phyloP scores from a whole-genome alignment of 2,329 filamentous ascomycete species.

The Colletotrichum liaoningense region DNA sequence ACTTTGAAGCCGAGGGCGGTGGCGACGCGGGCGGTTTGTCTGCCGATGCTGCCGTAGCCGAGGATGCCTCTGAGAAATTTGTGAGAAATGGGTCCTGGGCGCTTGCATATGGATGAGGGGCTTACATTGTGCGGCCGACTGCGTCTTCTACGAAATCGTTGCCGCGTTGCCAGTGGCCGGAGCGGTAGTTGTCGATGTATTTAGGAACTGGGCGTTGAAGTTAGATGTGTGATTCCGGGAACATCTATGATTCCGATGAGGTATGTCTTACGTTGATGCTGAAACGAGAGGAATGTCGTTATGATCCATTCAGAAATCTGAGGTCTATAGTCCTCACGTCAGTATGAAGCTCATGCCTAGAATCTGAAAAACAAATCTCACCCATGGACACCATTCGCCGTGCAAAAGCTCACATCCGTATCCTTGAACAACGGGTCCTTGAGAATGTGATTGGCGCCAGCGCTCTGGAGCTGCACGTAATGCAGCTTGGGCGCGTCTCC shows the following conservation, averaged over 20 bases:
- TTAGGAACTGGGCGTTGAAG: slow-evolving; percentile 50
- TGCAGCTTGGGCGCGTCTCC: slow-evolving; percentile 59
- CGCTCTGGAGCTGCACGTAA: slow-evolving; percentile 65
- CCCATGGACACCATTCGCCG: slow-evolving; percentile 70
- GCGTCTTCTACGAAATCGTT: slow-evolving; percentile 52
- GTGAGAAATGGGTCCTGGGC: neutral
- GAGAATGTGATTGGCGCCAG: slow-evolving; percentile 63
- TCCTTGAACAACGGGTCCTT: slow-evolving; percentile 60
- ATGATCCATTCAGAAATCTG: slow-evolving; percentile 70
- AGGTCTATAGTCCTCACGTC: slow-evolving; percentile 48
- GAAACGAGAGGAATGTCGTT: slow-evolving; percentile 60
- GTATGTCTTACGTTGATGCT: slow-evolving; percentile 55
- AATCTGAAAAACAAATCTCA: slow-evolving; percentile 42
- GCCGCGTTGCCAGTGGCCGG: slow-evolving; percentile 55
- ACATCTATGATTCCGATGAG: neutral
- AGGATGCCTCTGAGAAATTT: slow-evolving; percentile 56
- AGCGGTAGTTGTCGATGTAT: slow-evolving; percentile 57
- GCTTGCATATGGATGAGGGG: neutral
- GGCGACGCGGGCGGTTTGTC: slow-evolving; percentile 66
- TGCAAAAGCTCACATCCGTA: slow-evolving; percentile 62
- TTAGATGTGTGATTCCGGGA: neutral
- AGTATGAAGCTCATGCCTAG: neutral
- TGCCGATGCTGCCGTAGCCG: slow-evolving; percentile 66
- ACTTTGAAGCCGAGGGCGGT: slow-evolving; percentile 77
- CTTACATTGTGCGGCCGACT: slow-evolving; percentile 60